Base-by-base conservation (phyloP, 257 asterid genomes). In the Solanum arcanum region DNA sequence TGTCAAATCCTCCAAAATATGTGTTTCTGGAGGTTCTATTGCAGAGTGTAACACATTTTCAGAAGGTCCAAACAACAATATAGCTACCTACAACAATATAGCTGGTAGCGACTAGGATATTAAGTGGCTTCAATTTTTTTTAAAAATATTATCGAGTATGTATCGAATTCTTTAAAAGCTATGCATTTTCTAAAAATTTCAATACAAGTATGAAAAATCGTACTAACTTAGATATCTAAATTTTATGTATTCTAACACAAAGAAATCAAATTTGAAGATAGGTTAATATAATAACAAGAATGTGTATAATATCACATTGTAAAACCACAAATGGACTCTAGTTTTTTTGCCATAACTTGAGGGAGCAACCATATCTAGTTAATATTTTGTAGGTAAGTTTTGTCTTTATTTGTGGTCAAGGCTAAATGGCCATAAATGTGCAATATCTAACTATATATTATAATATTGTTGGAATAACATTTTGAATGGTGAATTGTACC, bases 401-500 rank as follows among this genome's bases (percentile, higher is more conserved):
- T 88, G 88, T 87, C 89, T 52, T 78, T 59, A 69, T 81, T 86
- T 83, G 81, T 74, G 85, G 81, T 70, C 88, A 52, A 74, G 86
- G 69, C 60, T 27, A 83, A 69, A 84, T 86, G 73, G 80, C 49
- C 70, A 89, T 90, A 87, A 91, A 89, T 87, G 90, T 80, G 10
- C 44, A 89, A 88, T 47, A 89, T 88, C 91, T 83, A 94, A 92
- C 92, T 20, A 70, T 5, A 90, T 44, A 90, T 75, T 72, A 82
- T 37, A 73, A 37, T 74, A 69, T 49, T 89, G 85, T 86, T 64
- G 37, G 86, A 86, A 60, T 60, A 87, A 84, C 89, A 86, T 91
- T 91, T 90, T 90, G 90, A 47, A 47, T 47, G 68, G 92, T 90
- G 93, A 89, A 87, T 37, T 80, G 90, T 89, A 88, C 87, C 83